A percentile compares a stretch with the other conserved stretches of the same genome.
phyloP scores from a whole-genome alignment of 2,329 filamentous ascomycete species.

The Aaosphaeria arxii region DNA sequence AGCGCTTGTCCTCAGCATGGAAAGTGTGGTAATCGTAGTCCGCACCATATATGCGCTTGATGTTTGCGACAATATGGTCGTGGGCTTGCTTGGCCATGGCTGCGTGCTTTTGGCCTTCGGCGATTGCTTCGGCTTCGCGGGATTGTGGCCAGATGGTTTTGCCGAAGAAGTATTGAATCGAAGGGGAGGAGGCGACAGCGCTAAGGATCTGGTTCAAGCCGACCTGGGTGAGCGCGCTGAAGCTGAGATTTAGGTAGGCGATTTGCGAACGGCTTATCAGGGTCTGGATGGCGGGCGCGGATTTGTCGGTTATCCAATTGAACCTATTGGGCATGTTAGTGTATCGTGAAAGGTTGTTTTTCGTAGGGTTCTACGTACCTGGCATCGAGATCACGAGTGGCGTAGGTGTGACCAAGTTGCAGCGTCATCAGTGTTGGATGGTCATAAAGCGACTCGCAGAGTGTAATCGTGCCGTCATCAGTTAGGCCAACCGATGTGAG shows the following conservation, averaged over 20 bases:
- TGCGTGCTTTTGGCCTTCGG: conserved; percentile 17
- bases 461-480: conserved; percentile 37
- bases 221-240: conserved; percentile 23
- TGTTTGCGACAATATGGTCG: conserved; percentile 16
- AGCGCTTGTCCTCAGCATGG: conserved; percentile 13
- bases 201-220: conserved; percentile 24
- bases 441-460: conserved; percentile 37
- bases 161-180: conserved; percentile 39
- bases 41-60: conserved; percentile 17
- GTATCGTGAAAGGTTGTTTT: background rate
- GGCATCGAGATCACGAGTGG: conserved; percentile 41
- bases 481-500: conserved; percentile 47
- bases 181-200: conserved; percentile 26
- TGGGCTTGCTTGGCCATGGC: conserved; percentile 11
- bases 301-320: conserved; percentile 43
- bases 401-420: conserved; percentile 47
- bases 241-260: conserved; percentile 44
- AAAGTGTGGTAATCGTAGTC: conserved; percentile 20
- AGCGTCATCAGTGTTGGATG: conserved; percentile 39
- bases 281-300: conserved; percentile 30
- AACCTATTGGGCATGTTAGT: background rate
- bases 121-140: conserved; percentile 8
- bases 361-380: conserved; percentile 5
- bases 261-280: conserved; percentile 36
- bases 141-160: conserved; percentile 35